Evolutionary conservation across 345 rosid genomes (phyloP), one percentile per base, ranked within the genome.

Genomic region (Isatis tinctoria): DNA sequence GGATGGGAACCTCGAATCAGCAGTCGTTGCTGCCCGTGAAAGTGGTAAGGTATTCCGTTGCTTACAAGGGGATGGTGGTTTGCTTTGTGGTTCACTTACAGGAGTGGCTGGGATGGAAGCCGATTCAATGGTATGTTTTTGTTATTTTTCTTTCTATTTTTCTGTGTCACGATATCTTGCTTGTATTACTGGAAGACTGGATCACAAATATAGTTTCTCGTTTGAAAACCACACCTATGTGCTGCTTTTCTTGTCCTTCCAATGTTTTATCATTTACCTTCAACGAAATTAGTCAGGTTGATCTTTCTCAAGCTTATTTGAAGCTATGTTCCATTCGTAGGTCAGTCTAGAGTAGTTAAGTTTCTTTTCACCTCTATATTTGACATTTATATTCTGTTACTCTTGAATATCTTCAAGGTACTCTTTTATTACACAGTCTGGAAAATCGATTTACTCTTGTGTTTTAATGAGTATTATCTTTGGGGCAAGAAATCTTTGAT

Each of bases 71-170:
- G 99, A 95, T 87, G 99, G 99, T 13, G 99, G 99, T 57, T 78
- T 92, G 75, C 90, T 92, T 64, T 92, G 97, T 73, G 99, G 99
- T 74, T 85, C 97, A 26, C 94, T 90, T 70, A 80, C 91, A 58
- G 99, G 99, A 77, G 86, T 95, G 75, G 92, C 86, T 70, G 97
- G 96, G 71, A 88, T 95, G 92, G 99, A 92, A 86, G 97, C 96
- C 10, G 97, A 95, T 83, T 93, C 99, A 66, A 69, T 88, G 70
- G 99, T 95, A 90, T 88, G 92, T 83, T 82, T 61, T 72, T 77
- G 73, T 49, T 77, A 65, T 48, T 28, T 64, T 56, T 69, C 5
- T 54, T 16, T 43, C 20, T 56, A 7, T 47, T 28, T 28, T 67
- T 43, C 16, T 24, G 13, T 24, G 49, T 35, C 51, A 43, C 48